A percentile compares a stretch with the other conserved stretches of the same genome.
Conservation (phyloP, 495 filamentous ascomycete species). For the Penicillium turbatum region DNA sequence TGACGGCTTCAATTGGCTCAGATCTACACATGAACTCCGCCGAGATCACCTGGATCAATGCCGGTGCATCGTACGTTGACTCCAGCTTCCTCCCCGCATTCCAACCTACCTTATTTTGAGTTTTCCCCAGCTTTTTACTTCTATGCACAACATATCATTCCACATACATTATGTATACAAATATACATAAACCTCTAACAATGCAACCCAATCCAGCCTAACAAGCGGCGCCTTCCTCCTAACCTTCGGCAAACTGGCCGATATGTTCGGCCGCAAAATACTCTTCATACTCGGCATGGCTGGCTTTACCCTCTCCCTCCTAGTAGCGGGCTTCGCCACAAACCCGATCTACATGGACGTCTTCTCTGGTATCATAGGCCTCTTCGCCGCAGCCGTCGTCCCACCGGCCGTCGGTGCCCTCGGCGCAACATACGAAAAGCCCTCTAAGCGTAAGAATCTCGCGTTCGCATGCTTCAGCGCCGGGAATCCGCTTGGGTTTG, state of each 20-base stretch:
- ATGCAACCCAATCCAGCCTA: slow-evolving; percentile 38
- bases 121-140: background rate
- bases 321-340: slow-evolving; percentile 58
- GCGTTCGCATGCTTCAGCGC: slow-evolving; percentile 65
- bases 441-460: slow-evolving; percentile 60
- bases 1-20: slow-evolving; percentile 57
- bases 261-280: slow-evolving; percentile 66
- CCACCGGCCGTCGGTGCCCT: slow-evolving; percentile 64
- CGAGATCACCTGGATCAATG: slow-evolving; percentile 69
- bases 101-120: no score
- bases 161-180: background rate
- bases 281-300: slow-evolving; percentile 65
- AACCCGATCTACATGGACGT: slow-evolving; percentile 61
- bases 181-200: slow-evolving; percentile 11
- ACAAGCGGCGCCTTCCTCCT: slow-evolving; percentile 68
- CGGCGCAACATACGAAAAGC: slow-evolving; percentile 58
- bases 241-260: slow-evolving; percentile 67
- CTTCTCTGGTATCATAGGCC: slow-evolving; percentile 58
- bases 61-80: slow-evolving; percentile 51
- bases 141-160: background rate
- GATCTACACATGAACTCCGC: slow-evolving; percentile 64
- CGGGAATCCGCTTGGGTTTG: slow-evolving; percentile 67
- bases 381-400: slow-evolving; percentile 59
- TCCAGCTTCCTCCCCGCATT: background rate
- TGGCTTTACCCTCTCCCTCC: slow-evolving; percentile 54